Percentiles rank a stretch among this genome's conserved stretches.
Evolutionary conservation across 2,329 filamentous ascomycete genomes (phyloP).

Genomic region (Teratosphaeria viscida): DNA sequence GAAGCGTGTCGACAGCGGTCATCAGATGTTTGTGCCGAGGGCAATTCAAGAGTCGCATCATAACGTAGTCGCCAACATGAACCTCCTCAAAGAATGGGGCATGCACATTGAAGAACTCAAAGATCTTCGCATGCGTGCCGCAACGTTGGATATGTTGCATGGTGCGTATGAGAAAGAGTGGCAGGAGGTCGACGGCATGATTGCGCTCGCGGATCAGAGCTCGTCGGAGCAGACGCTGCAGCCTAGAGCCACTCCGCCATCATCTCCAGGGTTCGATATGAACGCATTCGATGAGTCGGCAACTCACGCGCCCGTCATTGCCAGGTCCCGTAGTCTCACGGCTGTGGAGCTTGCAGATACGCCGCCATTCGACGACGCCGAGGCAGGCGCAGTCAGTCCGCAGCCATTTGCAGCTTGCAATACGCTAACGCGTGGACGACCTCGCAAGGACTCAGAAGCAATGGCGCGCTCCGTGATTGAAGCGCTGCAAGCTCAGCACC

Average conservation of each 20-base stretch:
- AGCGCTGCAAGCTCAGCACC: slow-evolving; percentile 38
- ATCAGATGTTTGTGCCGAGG: slow-evolving; percentile 60
- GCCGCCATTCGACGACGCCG: slow-evolving; percentile 1
- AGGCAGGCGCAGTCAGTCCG: slow-evolving; percentile 4
- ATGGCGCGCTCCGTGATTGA: slow-evolving; percentile 54
- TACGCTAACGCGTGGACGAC: slow-evolving; percentile 26
- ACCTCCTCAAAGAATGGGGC: slow-evolving; percentile 72
- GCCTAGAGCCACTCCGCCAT: slow-evolving; percentile 44
- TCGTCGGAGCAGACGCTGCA: slow-evolving; percentile 45
- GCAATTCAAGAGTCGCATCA: slow-evolving; percentile 73
- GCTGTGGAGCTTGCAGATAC: background rate
- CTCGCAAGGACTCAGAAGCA: slow-evolving; percentile 46
- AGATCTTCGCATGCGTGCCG: slow-evolving; percentile 60
- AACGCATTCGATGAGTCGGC: slow-evolving; percentile 44
- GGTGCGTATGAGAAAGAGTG: slow-evolving; percentile 54
- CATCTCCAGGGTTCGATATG: slow-evolving; percentile 48
- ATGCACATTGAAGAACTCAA: slow-evolving; percentile 75
- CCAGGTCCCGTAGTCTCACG: background rate
- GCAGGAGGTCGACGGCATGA: slow-evolving; percentile 78
- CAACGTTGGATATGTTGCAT: slow-evolving; percentile 53
- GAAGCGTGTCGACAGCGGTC: slow-evolving; percentile 35
- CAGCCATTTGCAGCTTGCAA: slow-evolving; percentile 11
- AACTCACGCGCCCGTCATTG: background rate
- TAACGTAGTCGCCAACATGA: slow-evolving; percentile 71
- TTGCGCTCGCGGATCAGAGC: slow-evolving; percentile 64